Evolutionary conservation across 371 early-diverging fungal genomes (phyloP).

Genomic region (Cokeromyces recurvatus): DNA sequence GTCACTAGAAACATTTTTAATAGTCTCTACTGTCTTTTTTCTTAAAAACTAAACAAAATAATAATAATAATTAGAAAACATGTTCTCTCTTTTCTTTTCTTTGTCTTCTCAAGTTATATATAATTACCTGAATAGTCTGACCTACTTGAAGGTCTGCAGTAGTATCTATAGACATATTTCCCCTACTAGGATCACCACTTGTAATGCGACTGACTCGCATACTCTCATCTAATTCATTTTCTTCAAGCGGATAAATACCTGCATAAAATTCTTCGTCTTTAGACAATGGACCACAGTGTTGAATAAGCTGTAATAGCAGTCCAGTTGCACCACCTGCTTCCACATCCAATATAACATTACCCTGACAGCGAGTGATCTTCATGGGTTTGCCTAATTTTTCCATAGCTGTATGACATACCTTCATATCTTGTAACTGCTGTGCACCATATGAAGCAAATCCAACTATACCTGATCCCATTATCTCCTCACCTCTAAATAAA

Average conservation of each 20-base stretch:
- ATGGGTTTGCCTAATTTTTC: conserved; percentile 48
- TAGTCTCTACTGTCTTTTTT: conserved; percentile 6
- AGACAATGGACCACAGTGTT: conserved; percentile 25
- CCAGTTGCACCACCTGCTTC: conserved; percentile 62
- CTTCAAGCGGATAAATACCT: conserved; percentile 32
- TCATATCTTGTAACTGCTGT: neutral
- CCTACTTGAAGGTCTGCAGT: conserved; percentile 58
- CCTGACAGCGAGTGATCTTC: conserved; percentile 61
- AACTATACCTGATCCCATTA: conserved; percentile 56
- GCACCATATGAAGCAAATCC: conserved; percentile 50
- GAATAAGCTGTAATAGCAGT: conserved; percentile 51
- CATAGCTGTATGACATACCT: conserved; percentile 37
- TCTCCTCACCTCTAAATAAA: conserved; percentile 39
- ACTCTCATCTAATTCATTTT: conserved; percentile 7
- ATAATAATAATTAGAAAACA: too few relatives aligned
- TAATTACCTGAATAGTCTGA: conserved; percentile 58
- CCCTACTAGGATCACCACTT: conserved; percentile 74
- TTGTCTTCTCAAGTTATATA: too few relatives aligned
- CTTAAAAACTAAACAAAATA: conserved; percentile 24
- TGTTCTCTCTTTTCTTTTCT: too few relatives aligned
- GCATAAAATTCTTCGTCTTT: conserved; percentile 60
- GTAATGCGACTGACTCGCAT: conserved; percentile 58
- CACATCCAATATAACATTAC: conserved; percentile 69
- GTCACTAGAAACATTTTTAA: conserved; percentile 14
- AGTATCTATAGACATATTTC: conserved; percentile 72